Evolutionary conservation across 495 filamentous ascomycete genomes (phyloP).

Genomic region (Chaetomidium leptoderma): DNA sequence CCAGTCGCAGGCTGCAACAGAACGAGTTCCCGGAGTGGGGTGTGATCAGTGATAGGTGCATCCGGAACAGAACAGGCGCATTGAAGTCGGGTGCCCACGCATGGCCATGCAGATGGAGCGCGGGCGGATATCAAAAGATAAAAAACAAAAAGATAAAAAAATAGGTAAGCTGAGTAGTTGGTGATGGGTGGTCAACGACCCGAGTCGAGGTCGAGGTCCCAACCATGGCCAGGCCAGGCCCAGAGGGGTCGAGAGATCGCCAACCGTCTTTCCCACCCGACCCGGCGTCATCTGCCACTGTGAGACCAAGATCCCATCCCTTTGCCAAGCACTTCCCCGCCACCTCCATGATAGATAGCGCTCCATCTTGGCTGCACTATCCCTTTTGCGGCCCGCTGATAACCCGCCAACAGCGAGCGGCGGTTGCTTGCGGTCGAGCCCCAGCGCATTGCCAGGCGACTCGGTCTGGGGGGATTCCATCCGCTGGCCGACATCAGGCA

Average conservation of each 20-base stretch:
- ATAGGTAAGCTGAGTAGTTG: too few species aligned
- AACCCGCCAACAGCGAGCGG: slow-evolving; percentile 2
- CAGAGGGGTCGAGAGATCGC: background rate
- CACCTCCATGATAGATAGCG: slow-evolving; percentile 15
- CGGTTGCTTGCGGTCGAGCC: background rate
- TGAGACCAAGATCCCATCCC: background rate
- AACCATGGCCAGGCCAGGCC: too few species aligned
- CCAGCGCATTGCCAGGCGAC: slow-evolving; percentile 8
- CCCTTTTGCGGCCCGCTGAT: background rate
- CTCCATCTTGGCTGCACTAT: background rate
- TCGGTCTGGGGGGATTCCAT: slow-evolving; percentile 4
- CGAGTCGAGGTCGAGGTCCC: too few species aligned
- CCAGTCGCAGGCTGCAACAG: too few species aligned
- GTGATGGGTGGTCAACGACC: background rate
- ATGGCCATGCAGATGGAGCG: too few species aligned
- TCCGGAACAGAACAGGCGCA: too few species aligned
- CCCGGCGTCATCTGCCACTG: slow-evolving; percentile 2
- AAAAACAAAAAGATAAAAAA: too few species aligned
- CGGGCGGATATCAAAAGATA: too few species aligned
- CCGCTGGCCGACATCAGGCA: slow-evolving; percentile 2
- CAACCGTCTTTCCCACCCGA: background rate
- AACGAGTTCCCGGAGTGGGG: too few species aligned
- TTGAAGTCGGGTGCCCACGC: too few species aligned
- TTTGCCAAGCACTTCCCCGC: slow-evolving; percentile 7
- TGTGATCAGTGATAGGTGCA: too few species aligned